Base-by-base conservation (phyloP, 2,329 filamentous ascomycete genomes). In the Cercospora zeae-maydis region DNA sequence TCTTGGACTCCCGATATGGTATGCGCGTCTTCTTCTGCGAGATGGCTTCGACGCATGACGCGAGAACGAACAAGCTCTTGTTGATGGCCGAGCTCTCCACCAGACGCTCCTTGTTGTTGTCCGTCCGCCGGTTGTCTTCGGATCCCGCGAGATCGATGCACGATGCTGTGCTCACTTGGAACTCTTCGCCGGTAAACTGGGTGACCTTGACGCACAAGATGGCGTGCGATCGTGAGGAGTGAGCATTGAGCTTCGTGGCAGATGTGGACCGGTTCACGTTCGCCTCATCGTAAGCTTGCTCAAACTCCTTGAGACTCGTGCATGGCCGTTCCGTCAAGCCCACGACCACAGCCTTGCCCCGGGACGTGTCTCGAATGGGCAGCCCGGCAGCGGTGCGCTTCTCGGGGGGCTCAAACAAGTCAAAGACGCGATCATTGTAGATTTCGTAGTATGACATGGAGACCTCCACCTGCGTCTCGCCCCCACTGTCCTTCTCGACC, bases 41-140 rank as follows among this genome's bases (percentile, higher is more conserved):
- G 74, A 98, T 98, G 61, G 93, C 93, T 74, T 98, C 93, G 58
- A 98, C 93, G 71, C 93, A 98, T 75, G 96, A 92, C 47, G 92
- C 93, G 54, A 98, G 80, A 16, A 97, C 93, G 72, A 98, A 98
- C 6, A 98, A 82, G 67, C 91, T 96, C 80, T 97, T 98, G 83
- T 98, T 98, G 81, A 98, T 98, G 72, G 91, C 93, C 0, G 93
- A 92, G 39, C 92, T 96, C 77, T 98, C 93, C n/a, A 96, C 86
- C 74, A 98, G 82, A 27, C 93, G 85, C 76, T 96, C 92, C 75
- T 93, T 95, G 71, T 88, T 92, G 76, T 98, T 98, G 58, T 96
- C 93, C 0, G 93, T 98, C 55, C 93, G 84, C 54, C 93, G 85
- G 75, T 98, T 98, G 77, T 98, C 93, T 77, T 98, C 95, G 1